Evolutionary conservation across 2,329 filamentous ascomycete species (phyloP), one percentile per base, ranked within the genome.

Genomic region (Fusarium sororula): DNA sequence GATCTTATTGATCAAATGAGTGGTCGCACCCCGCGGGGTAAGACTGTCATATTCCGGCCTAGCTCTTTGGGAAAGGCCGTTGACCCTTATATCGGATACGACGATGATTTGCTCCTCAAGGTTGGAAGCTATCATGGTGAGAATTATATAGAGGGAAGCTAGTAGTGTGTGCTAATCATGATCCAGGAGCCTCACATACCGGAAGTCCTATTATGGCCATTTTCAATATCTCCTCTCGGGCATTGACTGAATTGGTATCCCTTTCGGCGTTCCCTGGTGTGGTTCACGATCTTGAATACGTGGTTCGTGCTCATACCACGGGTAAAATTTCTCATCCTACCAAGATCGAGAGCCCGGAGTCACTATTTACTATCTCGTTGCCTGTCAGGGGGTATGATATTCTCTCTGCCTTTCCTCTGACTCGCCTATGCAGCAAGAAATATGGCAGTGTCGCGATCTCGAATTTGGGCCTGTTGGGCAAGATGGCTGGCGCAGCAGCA

Each of bases 401-500:
- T 60, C 85, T 98, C 14, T 92, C 91, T 1, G 93, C 93, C 0
- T 93, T 92, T 71, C 92, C 93, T 1, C 81, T 95, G 5, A 85
- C 86, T 2, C 81, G 85, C 0, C 91, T 96, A 72, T 81, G 84
- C 3, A 84, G 83, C n/a, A 72, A 80, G 26, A 77, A 76, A 28
- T 68, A 76, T 39, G 73, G 72, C 4, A 55, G 73, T 10, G 84
- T 92, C 1, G 83, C 83, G 48, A 85, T 95, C 4, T 91, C 94
- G 2, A 91, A 92, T 24, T 82, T 98, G 2, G 96, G 96, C 1
- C 85, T 98, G 5, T 74, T 97, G 7, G 93, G 89, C 5, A 98
- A 98, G 82, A 97, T 98, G 93, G 94, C 94, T 0, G 96, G 95
- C 1, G 90, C 92, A 2, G 95, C 94, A 3, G 95, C 94, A 0